Base-by-base conservation (phyloP, 768 basidiomycete genomes). In the Sporobolomyces roseus region DNA sequence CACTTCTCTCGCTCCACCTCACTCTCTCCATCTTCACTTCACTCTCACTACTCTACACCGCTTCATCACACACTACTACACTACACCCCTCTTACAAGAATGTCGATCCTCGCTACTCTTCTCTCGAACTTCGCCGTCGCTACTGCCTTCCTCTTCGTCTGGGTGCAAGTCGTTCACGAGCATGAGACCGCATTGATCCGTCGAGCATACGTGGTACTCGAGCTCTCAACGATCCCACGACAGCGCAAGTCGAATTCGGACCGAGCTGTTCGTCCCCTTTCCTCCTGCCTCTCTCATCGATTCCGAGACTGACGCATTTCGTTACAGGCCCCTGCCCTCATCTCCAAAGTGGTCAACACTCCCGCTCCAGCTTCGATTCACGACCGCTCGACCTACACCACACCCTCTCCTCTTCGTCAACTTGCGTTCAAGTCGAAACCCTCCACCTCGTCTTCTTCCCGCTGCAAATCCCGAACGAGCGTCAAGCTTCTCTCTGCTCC, bases 231-330 rank as follows among this genome's bases (percentile, higher is more conserved):
- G 54, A 35, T 12, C 27, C n/a, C 54, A 55, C 3, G 13, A 36
- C 35, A n/a, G n/a, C n/a, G n/a, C n/a, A n/a, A n/a, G n/a, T n/a
- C n/a, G n/a, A n/a, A n/a, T 23, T 36, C 54, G 54, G 38, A 36
- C 4, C 54, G 54, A 55, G 54, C 54, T n/a, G 54, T 55, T 35
- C 32, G 54, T 55, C 35, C 33, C 35, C n/a, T 21, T 27, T 19
- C 38, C 54, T 36, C 35, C 27, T 36, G 8, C n/a, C 35, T 23
- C 54, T 36, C 32, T 35, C 23, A 10, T 23, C n/a, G 35, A 4
- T n/a, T 4, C 13, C 8, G 21, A n/a, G 33, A 54, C 52, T 14
- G n/a, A 23, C 35, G 36, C 35, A 21, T 23, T 7, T 2, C n/a
- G 25, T 58, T 36, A 27, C 25, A 58, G 56, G 29, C 38, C 4